Evolutionary conservation across 2,329 filamentous ascomycete species (phyloP).

Genomic region (Alternaria brassicicola): DNA sequence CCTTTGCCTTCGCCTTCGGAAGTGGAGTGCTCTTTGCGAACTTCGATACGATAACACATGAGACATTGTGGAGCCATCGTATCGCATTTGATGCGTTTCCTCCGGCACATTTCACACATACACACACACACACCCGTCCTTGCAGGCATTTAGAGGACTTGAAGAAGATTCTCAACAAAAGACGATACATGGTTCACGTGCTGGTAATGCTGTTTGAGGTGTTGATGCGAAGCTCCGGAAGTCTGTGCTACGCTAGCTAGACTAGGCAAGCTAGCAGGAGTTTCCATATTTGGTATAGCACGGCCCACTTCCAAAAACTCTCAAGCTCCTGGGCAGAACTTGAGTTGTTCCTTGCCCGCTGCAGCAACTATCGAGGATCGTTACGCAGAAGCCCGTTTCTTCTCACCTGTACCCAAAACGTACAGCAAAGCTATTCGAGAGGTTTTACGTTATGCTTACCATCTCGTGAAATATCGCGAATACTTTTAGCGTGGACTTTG

Average conservation of each 20-base stretch:
- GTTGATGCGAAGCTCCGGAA: background rate
- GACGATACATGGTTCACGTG: background rate
- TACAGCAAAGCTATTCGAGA: too few species aligned
- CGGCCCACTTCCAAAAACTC: background rate
- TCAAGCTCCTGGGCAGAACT: background rate
- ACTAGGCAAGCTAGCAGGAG: background rate
- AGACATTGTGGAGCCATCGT: conserved; percentile 38
- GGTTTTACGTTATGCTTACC: too few species aligned
- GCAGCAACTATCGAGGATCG: too few species aligned
- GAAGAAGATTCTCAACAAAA: too few species aligned
- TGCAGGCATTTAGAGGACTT: conserved; percentile 24
- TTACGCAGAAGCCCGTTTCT: too few species aligned
- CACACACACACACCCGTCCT: too few species aligned
- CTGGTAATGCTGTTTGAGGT: background rate
- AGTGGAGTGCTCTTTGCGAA: conserved; percentile 32
- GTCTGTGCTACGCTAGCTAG: background rate
- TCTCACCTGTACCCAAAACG: too few species aligned
- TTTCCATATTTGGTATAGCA: background rate
- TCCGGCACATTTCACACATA: conserved; percentile 38
- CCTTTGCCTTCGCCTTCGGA: conserved; percentile 28
- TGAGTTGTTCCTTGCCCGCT: background rate
- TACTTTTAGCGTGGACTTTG: too few species aligned
- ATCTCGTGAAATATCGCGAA: too few species aligned
- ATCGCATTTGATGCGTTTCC: conserved; percentile 44
- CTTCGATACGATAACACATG: conserved; percentile 31